phyloP scores from a whole-genome alignment of 2,329 filamentous ascomycete species.

The Monilinia aucupariae region DNA sequence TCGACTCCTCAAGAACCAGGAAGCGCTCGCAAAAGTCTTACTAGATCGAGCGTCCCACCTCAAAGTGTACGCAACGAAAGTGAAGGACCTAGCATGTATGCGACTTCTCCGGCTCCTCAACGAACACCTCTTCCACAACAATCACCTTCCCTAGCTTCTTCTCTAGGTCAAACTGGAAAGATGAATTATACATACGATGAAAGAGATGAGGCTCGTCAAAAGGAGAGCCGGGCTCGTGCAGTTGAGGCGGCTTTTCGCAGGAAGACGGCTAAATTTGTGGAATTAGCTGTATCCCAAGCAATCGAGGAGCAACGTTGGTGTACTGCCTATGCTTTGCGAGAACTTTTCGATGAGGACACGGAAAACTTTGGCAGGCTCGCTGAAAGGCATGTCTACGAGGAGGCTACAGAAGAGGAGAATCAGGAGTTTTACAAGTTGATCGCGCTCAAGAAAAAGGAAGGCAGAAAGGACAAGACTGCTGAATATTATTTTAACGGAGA shows the following conservation, averaged over 20 bases:
- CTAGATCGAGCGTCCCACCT: slow-evolving; percentile 19
- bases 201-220: slow-evolving; percentile 11
- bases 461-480: slow-evolving; percentile 48
- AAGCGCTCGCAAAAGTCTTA: slow-evolving; percentile 22
- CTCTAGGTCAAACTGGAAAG: background rate
- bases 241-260: slow-evolving; percentile 24
- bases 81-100: slow-evolving; percentile 11
- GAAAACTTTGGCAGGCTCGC: slow-evolving; percentile 49
- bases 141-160: slow-evolving; percentile 14
- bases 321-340: slow-evolving; percentile 56
- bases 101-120: slow-evolving; percentile 7
- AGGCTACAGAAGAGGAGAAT: slow-evolving; percentile 47
- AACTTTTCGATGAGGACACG: slow-evolving; percentile 54
- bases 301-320: slow-evolving; percentile 52
- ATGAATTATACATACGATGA: slow-evolving; percentile 16
- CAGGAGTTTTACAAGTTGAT: slow-evolving; percentile 48
- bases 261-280: slow-evolving; percentile 47
- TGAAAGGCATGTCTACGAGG: slow-evolving; percentile 51
- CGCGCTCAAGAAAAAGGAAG: slow-evolving; percentile 51
- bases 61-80: slow-evolving; percentile 12
- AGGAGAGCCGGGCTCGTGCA: slow-evolving; percentile 22
- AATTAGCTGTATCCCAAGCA: slow-evolving; percentile 54
- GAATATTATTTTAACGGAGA: slow-evolving; percentile 46
- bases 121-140: slow-evolving; percentile 7
- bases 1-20: slow-evolving; percentile 19